Percentiles rank a stretch among this genome's conserved stretches.
phyloP scores from a whole-genome alignment of 116 monocot species.

The Papilionanthe hybrid region DNA sequence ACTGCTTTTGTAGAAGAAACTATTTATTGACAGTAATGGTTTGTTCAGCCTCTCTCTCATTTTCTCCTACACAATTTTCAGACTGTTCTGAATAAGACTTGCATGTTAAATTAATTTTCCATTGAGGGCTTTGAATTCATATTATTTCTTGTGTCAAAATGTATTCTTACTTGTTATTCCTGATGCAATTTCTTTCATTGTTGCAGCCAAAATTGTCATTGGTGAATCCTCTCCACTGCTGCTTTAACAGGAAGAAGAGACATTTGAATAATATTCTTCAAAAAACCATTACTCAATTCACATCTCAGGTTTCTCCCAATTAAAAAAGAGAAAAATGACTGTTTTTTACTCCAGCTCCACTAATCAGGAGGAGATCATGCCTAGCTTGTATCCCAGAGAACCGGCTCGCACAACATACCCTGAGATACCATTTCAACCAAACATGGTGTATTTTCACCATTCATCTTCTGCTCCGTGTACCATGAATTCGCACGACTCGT shows the following conservation, averaged over 20 bases:
- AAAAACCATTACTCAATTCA: not conserved
- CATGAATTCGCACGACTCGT: not conserved
- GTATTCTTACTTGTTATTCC: not conserved
- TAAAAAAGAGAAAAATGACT: conserved; percentile 4
- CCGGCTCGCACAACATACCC: not conserved
- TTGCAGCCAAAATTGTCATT: not conserved
- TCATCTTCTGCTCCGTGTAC: conserved; percentile 8
- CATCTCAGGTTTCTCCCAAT: not conserved
- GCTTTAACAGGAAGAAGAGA: not conserved
- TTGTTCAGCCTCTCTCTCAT: too few relatives aligned
- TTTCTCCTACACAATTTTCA: not conserved
- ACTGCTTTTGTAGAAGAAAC: too few relatives aligned
- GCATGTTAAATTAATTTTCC: too few relatives aligned
- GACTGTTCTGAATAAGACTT: not conserved
- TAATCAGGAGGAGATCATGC: conserved; percentile 12
- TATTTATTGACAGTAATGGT: too few relatives aligned
- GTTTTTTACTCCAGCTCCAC: conserved; percentile 6
- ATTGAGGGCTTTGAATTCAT: too few relatives aligned
- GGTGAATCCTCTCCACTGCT: not conserved
- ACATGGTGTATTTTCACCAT: conserved; percentile 8
- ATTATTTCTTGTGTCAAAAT: not conserved
- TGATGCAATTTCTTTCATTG: not conserved
- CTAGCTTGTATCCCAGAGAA: conserved; percentile 5
- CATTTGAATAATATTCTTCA: not conserved
- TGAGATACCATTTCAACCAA: conserved; percentile 4